Base-by-base conservation (phyloP, 805 yeast species). In the Komagataella pseudopastoris region DNA sequence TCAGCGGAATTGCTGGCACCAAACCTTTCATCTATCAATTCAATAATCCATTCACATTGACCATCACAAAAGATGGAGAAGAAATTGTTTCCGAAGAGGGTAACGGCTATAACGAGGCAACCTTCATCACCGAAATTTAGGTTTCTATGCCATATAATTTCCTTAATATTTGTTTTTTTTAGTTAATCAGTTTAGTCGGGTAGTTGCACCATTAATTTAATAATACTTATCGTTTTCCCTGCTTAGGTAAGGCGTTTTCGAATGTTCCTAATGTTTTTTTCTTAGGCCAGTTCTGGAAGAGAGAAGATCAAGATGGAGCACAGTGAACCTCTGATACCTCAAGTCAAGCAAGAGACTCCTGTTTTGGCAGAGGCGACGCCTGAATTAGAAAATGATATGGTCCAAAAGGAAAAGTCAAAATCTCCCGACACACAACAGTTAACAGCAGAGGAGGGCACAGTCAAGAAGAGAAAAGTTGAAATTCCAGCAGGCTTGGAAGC, bases 21-120 rank as follows among this genome's bases (percentile, higher is more conserved):
- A 87, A 85, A 64, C 99, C 99, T n/a, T 91, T 79, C 71, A 91
- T 93, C 61, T 93, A 90, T 69, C 98, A 93, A 71, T 93, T 80
- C 71, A 78, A 84, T 64, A 83, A 87, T 64, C 75, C 77, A 51
- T 70, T 83, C 62, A 66, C 71, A 6, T 70, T 86, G 54, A 72
- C 68, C 48, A 61, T 71, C 46, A 56, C 56, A 36, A 69, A 64
- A 14, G 65, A 67, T 39, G 77, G 67, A 51, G 74, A 72, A 30
- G 64, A 67, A 48, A 62, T 60, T 50, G 62, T 63, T 47, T 62
- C 67, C 49, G 91, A 84, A 62, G 65, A 66, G 46, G 95, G 95
- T 48, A 63, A 76, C 53, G 86, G 80, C 24, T 88, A 81, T 70
- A 79, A 73, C 60, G 96, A 88, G 67, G 86, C 87, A 44, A 88